phyloP scores from a whole-genome alignment of 495 filamentous ascomycete genomes.

The Mycothermus thermophilus region DNA sequence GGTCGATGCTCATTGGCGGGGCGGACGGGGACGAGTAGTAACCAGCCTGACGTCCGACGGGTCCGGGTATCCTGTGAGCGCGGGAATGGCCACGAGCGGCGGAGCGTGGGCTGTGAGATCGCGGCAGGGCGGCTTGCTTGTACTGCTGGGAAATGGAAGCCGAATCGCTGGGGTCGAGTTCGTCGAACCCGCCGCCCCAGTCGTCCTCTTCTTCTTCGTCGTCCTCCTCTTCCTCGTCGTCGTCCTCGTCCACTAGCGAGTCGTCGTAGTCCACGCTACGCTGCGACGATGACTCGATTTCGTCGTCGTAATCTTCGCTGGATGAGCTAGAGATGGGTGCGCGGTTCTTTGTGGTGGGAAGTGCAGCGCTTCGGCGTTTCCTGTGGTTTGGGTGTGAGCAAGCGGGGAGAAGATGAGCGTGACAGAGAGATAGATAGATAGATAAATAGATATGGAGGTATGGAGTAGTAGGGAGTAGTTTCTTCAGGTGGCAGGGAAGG shows the following conservation, averaged over 20 bases:
- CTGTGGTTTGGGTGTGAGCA: too few species aligned
- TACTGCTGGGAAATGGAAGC: slow-evolving; percentile 41
- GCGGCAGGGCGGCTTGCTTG: slow-evolving; percentile 8
- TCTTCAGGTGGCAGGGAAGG: too few species aligned
- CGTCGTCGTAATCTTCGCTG: slow-evolving; percentile 21
- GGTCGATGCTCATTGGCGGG: slow-evolving; percentile 36
- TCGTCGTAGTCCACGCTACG: slow-evolving; percentile 20
- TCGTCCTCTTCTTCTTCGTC: slow-evolving; percentile 37
- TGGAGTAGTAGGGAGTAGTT: slow-evolving; percentile 1
- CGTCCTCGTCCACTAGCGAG: slow-evolving; percentile 41
- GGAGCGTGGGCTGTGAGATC: slow-evolving; percentile 22
- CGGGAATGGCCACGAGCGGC: slow-evolving; percentile 23
- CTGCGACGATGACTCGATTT: slow-evolving; percentile 12
- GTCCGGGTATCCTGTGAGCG: slow-evolving; percentile 25
- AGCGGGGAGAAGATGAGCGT: slow-evolving; percentile 1
- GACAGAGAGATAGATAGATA: slow-evolving; percentile 2
- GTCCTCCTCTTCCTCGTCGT: slow-evolving; percentile 35
- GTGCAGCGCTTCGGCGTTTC: slow-evolving; percentile 32
- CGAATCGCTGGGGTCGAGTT: slow-evolving; percentile 72
- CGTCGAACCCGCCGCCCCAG: slow-evolving; percentile 37
- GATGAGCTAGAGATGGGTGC: slow-evolving; percentile 9
- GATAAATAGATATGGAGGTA: slow-evolving; percentile 1
- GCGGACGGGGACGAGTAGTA: slow-evolving; percentile 23
- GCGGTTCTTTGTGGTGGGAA: slow-evolving; percentile 25
- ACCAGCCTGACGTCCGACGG: slow-evolving; percentile 22